Base-by-base conservation (phyloP, 306 rosid species). In the Dalbergia cultrata region DNA sequence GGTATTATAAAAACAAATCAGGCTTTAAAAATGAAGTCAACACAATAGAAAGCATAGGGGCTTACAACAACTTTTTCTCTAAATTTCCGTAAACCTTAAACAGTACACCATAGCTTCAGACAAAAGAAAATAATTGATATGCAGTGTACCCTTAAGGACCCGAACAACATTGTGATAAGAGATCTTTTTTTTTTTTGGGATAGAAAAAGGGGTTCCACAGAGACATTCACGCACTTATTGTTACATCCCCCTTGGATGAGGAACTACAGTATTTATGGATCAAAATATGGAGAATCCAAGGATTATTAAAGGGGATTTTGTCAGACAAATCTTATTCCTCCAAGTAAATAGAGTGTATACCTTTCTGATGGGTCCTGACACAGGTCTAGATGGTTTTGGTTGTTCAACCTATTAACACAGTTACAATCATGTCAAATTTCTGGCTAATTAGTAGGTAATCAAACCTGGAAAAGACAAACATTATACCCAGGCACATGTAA, bases 291-390 rank as follows among this genome's bases (percentile, higher is more conserved):
- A 41, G 9, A 63, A 41, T 35, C 16, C 41, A 68, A 43, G 9
- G 53, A 45, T 63, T 62, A 16, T 66, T 12, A 62, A 56, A 8
- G 39, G 49, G 41, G 13, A 37, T 64, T 59, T 64, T 77, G 37
- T 66, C 61, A 47, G 62, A 59, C 10, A 76, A 76, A 33, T 49
- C 52, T 70, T 63, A 49, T 22, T 70, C 44, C 59, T 52, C 47
- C 33, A 53, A 62, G 75, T 62, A 73, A 72, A 62, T 72, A 43
- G 45, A 71, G 75, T 56, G 13, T 7, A 39, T 82, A 95, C 98
- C 97, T 95, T 95, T 89, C 97, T 90, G 72, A 86, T 68, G 14
- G 87, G 76, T 81, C 95, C 97, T 3, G 98, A 92, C 81, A 94
- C 98, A 26, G 63, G 0, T 90, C 97, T 90, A 63, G 84, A 11